Base-by-base conservation (phyloP, 2,329 filamentous ascomycete species). In the Neofusicoccum sp. region DNA sequence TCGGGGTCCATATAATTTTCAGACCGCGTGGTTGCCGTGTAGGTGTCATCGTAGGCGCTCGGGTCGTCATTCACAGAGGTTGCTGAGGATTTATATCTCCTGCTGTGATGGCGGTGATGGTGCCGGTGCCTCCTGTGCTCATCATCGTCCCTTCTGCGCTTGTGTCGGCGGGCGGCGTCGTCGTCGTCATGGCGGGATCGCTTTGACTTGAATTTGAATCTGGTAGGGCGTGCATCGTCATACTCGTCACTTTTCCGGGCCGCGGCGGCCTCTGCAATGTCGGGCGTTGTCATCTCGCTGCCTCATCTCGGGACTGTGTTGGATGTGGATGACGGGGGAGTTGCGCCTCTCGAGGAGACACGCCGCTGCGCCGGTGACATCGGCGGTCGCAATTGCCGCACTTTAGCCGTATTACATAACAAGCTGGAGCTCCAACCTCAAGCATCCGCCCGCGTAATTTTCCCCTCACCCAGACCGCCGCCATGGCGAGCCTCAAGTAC, bases 1-100 rank as follows among this genome's bases (percentile, higher is more conserved):
- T 91, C 87, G 0, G 90, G 82, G 66, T 89, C 85, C 14, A 90
- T 78, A 24, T 61, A 54, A n/a, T 61, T 49, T 28, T 47, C 43
- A 14, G 57, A 59, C 3, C 57, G 45, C 3, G 57, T 49, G 5
- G 41, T 59, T 0, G 49, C 43, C 6, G 74, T 68, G 61, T 75
- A 73, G 6, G 72, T 73, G 61, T 78, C 75, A 63, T 78, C 75
- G 67, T 75, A 71, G 48, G 71, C 62, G 20, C 71, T 62, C 6
- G 73, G 72, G 45, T 75, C 71, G 47, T 77, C 66, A 63, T 16
- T 60, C 45, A 40, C 45, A 41, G 30, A 41, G 48, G 38, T 33
- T 54, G 54, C 47, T 31, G 43, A 48, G 16, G 41, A 64, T 2
- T 54, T 63, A 31, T 51, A 61, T 33, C 47, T 60, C 12, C 41